These are phyloP conservation scores for Pinus taeda DNA, from an alignment of 75 land plant genomes.

Conservation along the genomic window DNA sequence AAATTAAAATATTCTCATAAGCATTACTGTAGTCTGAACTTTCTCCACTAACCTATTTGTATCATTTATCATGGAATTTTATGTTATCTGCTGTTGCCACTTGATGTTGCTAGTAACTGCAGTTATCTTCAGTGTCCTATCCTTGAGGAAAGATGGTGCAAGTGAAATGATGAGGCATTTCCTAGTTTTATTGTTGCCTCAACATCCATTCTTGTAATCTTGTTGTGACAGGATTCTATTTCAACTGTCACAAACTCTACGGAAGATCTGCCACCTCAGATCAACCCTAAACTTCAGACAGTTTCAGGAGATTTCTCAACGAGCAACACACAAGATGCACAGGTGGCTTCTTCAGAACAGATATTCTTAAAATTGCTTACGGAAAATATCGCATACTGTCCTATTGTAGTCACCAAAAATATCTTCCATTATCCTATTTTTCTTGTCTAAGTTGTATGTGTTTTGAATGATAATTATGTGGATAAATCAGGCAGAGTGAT, in stretches of 20 bases:
- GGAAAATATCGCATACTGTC: too few species aligned
- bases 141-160: neutral
- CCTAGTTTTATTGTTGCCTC: too few species aligned
- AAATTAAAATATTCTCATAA: neutral
- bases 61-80: neutral
- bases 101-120: neutral
- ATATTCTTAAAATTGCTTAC: neutral
- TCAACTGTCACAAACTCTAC: neutral
- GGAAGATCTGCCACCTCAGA: neutral
- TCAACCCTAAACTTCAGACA: conserved; percentile 1
- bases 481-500: neutral
- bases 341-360: neutral
- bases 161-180: too few species aligned
- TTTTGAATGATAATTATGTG: neutral
- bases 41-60: neutral
- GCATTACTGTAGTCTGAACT: neutral
- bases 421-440: neutral
- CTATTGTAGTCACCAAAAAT: too few species aligned
- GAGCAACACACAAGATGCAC: conserved; percentile 7
- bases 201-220: neutral
- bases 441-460: neutral
- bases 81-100: neutral
- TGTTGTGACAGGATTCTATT: conserved; percentile 1
- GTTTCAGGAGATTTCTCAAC: neutral
- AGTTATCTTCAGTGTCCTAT: neutral